Evolutionary conservation across 352 stramenopile species (phyloP).

Genomic region (Saprolegnia parasitica): DNA sequence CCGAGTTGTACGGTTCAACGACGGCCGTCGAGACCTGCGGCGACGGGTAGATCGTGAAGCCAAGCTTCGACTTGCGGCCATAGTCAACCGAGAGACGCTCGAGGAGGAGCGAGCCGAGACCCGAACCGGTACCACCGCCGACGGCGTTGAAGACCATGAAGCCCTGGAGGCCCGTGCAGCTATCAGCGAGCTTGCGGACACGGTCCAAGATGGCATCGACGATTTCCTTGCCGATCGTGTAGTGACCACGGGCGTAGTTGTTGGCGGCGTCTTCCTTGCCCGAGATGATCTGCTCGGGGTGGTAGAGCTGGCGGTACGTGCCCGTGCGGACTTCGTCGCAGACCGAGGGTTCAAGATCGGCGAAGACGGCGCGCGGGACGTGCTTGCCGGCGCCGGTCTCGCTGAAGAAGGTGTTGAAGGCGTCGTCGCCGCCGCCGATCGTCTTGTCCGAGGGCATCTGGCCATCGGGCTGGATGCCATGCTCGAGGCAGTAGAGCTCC

Average conservation of each 20-base stretch:
- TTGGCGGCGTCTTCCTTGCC: slow-evolving; percentile 93
- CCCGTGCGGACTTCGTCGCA: slow-evolving; percentile 93
- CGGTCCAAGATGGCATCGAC: slow-evolving; percentile 96
- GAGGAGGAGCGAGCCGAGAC: slow-evolving; percentile 94
- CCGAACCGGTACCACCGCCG: slow-evolving; percentile 95
- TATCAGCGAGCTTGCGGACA: slow-evolving; percentile 95
- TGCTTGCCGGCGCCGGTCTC: slow-evolving; percentile 88
- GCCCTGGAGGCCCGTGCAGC: slow-evolving; percentile 95
- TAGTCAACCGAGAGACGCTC: slow-evolving; percentile 97
- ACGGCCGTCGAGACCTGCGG: slow-evolving; percentile 95
- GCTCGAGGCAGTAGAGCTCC: slow-evolving; percentile 91
- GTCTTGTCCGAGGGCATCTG: slow-evolving; percentile 92
- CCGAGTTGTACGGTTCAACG: slow-evolving; percentile 98
- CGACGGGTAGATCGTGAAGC: slow-evolving; percentile 96
- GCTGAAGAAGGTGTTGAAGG: slow-evolving; percentile 92
- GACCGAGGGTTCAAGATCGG: slow-evolving; percentile 95
- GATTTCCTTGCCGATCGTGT: slow-evolving; percentile 93
- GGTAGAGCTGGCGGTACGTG: slow-evolving; percentile 95
- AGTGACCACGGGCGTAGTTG: slow-evolving; percentile 88
- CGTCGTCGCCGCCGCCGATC: slow-evolving; percentile 87
- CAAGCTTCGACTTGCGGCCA: slow-evolving; percentile 95
- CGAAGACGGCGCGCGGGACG: slow-evolving; percentile 92
- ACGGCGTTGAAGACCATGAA: slow-evolving; percentile 98
- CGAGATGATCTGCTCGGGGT: slow-evolving; percentile 95
- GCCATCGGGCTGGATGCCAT: slow-evolving; percentile 91